These are phyloP conservation scores for Neurospora tetrasperma DNA, from an alignment of 495 filamentous ascomycete species.

Conservation along the genomic window DNA sequence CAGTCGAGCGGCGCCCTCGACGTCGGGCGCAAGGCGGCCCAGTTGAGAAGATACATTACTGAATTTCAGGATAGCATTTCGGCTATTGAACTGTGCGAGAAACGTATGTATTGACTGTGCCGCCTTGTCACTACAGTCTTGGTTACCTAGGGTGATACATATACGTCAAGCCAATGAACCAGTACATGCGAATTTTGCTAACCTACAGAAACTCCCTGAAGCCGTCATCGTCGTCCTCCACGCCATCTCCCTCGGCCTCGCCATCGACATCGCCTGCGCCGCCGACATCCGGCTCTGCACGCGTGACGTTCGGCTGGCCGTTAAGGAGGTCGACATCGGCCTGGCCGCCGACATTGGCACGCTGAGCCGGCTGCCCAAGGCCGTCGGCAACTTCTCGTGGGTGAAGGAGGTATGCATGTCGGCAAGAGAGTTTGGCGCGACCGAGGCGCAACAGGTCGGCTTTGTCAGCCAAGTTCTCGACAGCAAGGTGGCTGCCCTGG, in stretches of 20 bases:
- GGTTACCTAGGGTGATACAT: background rate
- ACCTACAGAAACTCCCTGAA: conserved; percentile 12
- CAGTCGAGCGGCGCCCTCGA: conserved; percentile 30
- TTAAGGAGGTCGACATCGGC: conserved; percentile 95
- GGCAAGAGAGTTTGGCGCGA: conserved; percentile 63
- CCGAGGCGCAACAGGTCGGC: conserved; percentile 73
- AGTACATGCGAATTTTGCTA: background rate
- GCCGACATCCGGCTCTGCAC: conserved; percentile 73
- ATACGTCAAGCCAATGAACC: background rate
- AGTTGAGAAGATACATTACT: conserved; percentile 54
- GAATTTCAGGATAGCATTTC: conserved; percentile 72
- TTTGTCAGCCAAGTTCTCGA: conserved; percentile 73
- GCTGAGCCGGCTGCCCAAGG: conserved; percentile 72
- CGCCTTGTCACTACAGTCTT: background rate
- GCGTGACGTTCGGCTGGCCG: conserved; percentile 52
- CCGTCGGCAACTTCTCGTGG: conserved; percentile 69
- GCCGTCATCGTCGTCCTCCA: conserved; percentile 79
- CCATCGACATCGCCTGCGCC: conserved; percentile 69
- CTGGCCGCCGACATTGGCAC: conserved; percentile 91
- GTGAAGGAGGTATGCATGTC: conserved; percentile 84
- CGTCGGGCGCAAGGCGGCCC: conserved; percentile 54
- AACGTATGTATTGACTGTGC: conserved; percentile 43
- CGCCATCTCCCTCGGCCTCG: conserved; percentile 70
- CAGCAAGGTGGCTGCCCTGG: conserved; percentile 49
- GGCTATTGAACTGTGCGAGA: conserved; percentile 75